A percentile compares a stretch with the other conserved stretches of the same genome.
phyloP scores from a whole-genome alignment of 2,329 filamentous ascomycete genomes.

The Ceratocystis harringtonii region DNA sequence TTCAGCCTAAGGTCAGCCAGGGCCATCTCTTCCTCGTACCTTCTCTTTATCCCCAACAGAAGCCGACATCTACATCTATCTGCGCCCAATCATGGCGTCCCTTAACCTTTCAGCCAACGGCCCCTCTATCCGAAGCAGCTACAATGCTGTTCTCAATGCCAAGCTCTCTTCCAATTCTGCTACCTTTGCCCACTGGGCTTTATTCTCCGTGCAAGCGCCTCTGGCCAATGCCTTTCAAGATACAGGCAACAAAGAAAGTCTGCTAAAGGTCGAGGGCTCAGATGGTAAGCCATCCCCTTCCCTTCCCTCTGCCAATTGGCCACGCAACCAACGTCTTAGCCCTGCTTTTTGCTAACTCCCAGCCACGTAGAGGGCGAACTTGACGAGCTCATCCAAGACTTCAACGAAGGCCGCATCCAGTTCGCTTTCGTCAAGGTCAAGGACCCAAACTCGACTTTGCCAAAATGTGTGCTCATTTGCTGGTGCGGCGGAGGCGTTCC shows the following conservation, averaged over 20 bases:
- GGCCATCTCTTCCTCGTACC: background rate
- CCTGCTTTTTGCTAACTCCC: background rate
- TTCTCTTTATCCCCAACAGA: background rate
- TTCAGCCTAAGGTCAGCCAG: background rate
- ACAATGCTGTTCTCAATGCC: slow-evolving; percentile 42
- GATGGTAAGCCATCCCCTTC: slow-evolving; percentile 45
- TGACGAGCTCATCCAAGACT: slow-evolving; percentile 79
- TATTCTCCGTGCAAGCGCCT: slow-evolving; percentile 86
- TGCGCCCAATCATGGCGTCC: slow-evolving; percentile 47
- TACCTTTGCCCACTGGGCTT: slow-evolving; percentile 81
- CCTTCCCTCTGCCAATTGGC: background rate
- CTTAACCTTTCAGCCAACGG: slow-evolving; percentile 68
- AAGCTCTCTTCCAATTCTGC: slow-evolving; percentile 47
- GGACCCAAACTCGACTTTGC: slow-evolving; percentile 76
- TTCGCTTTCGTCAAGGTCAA: slow-evolving; percentile 96
- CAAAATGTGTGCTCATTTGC: slow-evolving; percentile 84
- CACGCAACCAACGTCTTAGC: slow-evolving; percentile 2
- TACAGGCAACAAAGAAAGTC: slow-evolving; percentile 71
- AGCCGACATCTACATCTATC: slow-evolving; percentile 2
- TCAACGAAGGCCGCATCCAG: slow-evolving; percentile 90
- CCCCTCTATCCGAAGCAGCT: slow-evolving; percentile 72
- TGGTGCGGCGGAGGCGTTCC: slow-evolving; percentile 97
- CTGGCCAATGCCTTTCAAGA: slow-evolving; percentile 89
- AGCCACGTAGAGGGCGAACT: slow-evolving; percentile 67
- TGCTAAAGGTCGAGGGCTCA: slow-evolving; percentile 84